Evolutionary conservation across 371 early-diverging fungal species (phyloP).

Genomic region (Racocetra persica): DNA sequence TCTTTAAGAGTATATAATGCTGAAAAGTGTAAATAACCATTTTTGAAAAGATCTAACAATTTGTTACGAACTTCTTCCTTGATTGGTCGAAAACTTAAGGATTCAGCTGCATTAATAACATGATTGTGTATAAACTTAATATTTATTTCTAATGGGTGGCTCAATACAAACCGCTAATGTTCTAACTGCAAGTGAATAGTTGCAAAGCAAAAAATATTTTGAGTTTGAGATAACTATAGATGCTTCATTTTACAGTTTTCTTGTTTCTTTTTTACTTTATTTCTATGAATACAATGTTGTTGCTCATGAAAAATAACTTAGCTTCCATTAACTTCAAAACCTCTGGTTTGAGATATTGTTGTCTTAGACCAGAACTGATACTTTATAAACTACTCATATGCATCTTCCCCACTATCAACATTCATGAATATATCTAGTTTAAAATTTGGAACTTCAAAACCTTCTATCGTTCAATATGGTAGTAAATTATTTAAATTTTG

Average conservation of each 20-base stretch:
- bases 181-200: too few relatives aligned
- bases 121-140: background rate
- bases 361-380: background rate
- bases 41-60: background rate
- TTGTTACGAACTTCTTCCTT: background rate
- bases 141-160: too few relatives aligned
- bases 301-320: too few relatives aligned
- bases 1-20: background rate
- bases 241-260: background rate
- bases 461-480: background rate
- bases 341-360: background rate
- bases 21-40: background rate
- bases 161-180: too few relatives aligned
- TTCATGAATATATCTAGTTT: background rate
- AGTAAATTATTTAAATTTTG: background rate
- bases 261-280: slow-evolving; percentile 20
- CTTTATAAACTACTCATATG: background rate
- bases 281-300: too few relatives aligned
- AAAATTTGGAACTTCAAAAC: background rate
- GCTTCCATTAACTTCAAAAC: too few relatives aligned
- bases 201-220: too few relatives aligned
- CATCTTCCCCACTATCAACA: slow-evolving; percentile 12
- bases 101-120: background rate
- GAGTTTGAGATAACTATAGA: too few relatives aligned
- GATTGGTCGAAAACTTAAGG: background rate